Evolutionary conservation across 805 yeast genomes (phyloP), one percentile per base, ranked within the genome.

Genomic region (Hanseniaspora thailandica): DNA sequence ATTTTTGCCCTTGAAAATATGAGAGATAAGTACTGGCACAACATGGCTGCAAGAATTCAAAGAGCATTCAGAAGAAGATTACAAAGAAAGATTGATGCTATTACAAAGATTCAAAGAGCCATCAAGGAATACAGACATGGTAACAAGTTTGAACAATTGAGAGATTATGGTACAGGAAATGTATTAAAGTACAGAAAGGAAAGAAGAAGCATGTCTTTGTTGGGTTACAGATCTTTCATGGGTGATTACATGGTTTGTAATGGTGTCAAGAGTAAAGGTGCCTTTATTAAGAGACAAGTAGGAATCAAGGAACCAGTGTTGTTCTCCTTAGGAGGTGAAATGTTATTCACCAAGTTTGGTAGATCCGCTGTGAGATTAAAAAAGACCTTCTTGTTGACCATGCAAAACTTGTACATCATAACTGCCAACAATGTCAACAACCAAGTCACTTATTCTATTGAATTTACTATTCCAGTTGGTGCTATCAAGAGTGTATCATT

Each of bases 21-120:
- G 90, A 79, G 97, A 67, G 99, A 93, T 62, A 84, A 82, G 71
- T 93, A 88, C 66, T 93, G 98, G 97, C 90, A 87, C 63, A 86
- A 86, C 61, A 93, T 93, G 95, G 98, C 98, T 4, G 89, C 95
- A 3, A 80, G 95, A 61, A 90, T 93, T 60, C 99, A 93, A 72
- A 79, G 97, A 59, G 97, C 98, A 3, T 88, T 97, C 86, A 78
- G 98, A 71, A 75, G 86, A 61, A 86, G 83, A 64, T 71, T 81
- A 57, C 81, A 80, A 66, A 76, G 86, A 63, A 82, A 89, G 70
- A 84, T 82, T 54, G 95, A 86, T 61, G 88, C 95, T 23, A 97
- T 96, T 1, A 79, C 77, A 55, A 76, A 74, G 51, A 79, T 87
- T 41, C 97, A 89, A 69, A 76, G 82, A 57, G 80, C 85, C 46